These are phyloP conservation scores for Teunomyces barrocoloradensis DNA, from an alignment of 805 yeast genomes.

Conservation along the genomic window DNA sequence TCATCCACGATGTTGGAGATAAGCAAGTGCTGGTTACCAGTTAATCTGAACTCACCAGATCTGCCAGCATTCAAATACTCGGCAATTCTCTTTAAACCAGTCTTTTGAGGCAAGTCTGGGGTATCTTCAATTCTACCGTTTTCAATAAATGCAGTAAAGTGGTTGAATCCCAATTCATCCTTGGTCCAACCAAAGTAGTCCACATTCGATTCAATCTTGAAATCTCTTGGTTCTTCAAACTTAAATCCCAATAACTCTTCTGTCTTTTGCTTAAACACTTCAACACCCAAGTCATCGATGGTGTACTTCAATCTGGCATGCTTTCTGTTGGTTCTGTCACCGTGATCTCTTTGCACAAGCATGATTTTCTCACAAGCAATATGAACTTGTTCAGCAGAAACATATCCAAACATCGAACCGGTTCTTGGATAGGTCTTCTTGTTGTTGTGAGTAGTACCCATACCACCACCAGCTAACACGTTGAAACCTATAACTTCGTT, in stretches of 20 bases:
- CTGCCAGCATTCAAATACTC: conserved; percentile 52
- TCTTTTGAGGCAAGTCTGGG: conserved; percentile 82
- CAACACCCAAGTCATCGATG: conserved; percentile 90
- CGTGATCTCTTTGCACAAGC: conserved; percentile 91
- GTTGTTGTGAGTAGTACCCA: conserved; percentile 98
- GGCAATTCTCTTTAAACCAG: conserved; percentile 81
- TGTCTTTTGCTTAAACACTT: conserved; percentile 71
- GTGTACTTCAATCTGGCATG: conserved; percentile 98
- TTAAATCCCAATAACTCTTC: conserved; percentile 79
- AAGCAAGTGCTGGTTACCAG: conserved; percentile 93
- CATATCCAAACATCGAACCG: conserved; percentile 83
- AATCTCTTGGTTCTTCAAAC: conserved; percentile 69
- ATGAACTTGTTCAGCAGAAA: conserved; percentile 62
- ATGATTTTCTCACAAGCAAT: conserved; percentile 85
- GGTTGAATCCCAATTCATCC: conserved; percentile 81
- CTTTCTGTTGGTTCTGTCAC: conserved; percentile 94
- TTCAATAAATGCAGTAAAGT: conserved; percentile 91
- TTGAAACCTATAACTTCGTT: conserved; percentile 74
- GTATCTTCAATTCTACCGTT: conserved; percentile 96
- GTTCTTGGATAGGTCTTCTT: conserved; percentile 95
- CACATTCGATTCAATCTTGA: conserved; percentile 78
- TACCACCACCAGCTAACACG: conserved; percentile 94
- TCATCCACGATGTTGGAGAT: conserved; percentile 70
- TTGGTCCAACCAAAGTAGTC: conserved; percentile 93
- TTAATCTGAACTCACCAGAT: conserved; percentile 84